These are phyloP conservation scores for Metschnikowia lunata DNA, from an alignment of 805 yeast species.

Conservation along the genomic window DNA sequence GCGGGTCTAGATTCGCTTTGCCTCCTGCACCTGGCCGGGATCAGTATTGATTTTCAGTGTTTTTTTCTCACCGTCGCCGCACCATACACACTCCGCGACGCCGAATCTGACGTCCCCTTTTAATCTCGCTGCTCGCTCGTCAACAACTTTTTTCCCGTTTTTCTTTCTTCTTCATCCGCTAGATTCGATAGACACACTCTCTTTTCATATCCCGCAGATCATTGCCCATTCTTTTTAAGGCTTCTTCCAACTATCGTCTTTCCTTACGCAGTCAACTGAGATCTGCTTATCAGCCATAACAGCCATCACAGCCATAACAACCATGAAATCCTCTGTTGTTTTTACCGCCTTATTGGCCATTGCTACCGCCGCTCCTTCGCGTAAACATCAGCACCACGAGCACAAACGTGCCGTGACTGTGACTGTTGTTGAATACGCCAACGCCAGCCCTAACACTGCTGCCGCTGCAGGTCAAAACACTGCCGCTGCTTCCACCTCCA, in stretches of 20 bases:
- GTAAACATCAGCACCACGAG: conserved; percentile 25
- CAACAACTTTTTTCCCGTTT: neutral
- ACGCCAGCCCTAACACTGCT: conserved; percentile 1
- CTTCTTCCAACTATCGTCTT: conserved; percentile 24
- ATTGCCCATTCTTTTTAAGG: conserved; percentile 1
- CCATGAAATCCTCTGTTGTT: conserved; percentile 14
- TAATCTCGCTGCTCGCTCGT: conserved; percentile 3
- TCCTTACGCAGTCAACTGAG: conserved; percentile 17
- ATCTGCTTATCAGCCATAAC: neutral
- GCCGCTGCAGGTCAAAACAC: neutral
- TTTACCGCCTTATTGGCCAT: conserved; percentile 15
- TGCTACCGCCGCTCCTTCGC: conserved; percentile 16
- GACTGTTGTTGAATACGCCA: conserved; percentile 31
- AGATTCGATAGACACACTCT: conserved; percentile 4
- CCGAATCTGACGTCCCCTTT: conserved; percentile 1
- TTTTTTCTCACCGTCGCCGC: neutral
- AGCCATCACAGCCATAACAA: neutral
- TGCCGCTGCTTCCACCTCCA: conserved; percentile 2
- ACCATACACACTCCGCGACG: neutral
- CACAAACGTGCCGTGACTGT: conserved; percentile 39
- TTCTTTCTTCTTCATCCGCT: conserved; percentile 3
- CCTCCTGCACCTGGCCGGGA: neutral
- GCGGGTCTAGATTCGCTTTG: conserved; percentile 7
- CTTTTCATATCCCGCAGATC: conserved; percentile 6
- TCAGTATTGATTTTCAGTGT: conserved; percentile 1